Conservation (phyloP, 2,329 filamentous ascomycete species). For the Hypoxylon sp. region DNA sequence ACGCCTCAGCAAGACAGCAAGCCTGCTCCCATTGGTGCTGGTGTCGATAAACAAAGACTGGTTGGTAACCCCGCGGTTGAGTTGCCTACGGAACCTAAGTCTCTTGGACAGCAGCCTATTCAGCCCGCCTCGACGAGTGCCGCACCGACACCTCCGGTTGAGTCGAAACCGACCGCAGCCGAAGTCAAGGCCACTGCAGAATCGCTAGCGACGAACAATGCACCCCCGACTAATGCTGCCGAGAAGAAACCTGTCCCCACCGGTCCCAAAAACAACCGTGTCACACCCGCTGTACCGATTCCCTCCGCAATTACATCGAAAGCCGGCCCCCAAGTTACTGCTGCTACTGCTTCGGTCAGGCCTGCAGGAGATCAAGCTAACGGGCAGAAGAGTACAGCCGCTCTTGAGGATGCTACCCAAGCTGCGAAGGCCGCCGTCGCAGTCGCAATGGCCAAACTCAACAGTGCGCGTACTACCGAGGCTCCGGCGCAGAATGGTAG, state of each 20-base stretch:
- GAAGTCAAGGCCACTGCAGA: conserved; percentile 69
- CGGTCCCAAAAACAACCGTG: conserved; percentile 67
- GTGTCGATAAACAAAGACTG: conserved; percentile 64
- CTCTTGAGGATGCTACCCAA: conserved; percentile 77
- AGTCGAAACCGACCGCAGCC: conserved; percentile 75
- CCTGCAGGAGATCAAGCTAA: conserved; percentile 58
- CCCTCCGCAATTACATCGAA: conserved; percentile 61
- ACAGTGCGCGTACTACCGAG: conserved; percentile 54
- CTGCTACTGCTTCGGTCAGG: conserved; percentile 54
- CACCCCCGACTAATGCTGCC: conserved; percentile 56
- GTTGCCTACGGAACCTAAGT: conserved; percentile 69
- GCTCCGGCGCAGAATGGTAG: conserved; percentile 59
- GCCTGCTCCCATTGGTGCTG: conserved; percentile 67
- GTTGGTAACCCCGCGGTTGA: conserved; percentile 63
- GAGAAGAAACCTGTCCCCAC: conserved; percentile 61
- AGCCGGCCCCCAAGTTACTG: conserved; percentile 51
- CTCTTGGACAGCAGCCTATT: conserved; percentile 62
- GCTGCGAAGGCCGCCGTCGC: conserved; percentile 84
- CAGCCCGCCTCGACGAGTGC: conserved; percentile 61
- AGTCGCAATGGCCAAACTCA: conserved; percentile 82
- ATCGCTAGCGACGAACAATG: conserved; percentile 61
- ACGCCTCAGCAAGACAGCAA: conserved; percentile 60
- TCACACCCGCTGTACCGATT: conserved; percentile 77
- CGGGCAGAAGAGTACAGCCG: conserved; percentile 57
- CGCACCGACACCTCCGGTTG: conserved; percentile 75